These are phyloP conservation scores for Baorangia bicolor DNA, from an alignment of 768 basidiomycete genomes.

Conservation along the genomic window DNA sequence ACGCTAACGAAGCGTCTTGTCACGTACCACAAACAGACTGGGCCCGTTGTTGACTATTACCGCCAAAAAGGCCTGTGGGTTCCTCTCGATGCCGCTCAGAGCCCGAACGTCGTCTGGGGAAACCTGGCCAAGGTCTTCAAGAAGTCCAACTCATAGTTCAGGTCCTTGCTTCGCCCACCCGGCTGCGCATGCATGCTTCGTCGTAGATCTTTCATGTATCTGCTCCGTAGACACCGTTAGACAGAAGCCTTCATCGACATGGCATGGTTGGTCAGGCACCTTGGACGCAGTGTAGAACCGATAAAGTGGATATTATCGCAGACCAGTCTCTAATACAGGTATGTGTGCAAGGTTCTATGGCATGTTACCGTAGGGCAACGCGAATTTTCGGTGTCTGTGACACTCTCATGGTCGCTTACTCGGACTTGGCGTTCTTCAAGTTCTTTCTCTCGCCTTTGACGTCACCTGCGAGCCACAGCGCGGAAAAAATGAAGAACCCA, in stretches of 20 bases:
- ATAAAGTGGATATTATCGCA: conserved; percentile 6
- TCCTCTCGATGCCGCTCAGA: conserved; percentile 91
- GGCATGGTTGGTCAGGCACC: neutral
- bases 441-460: conserved; percentile 60
- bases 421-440: conserved; percentile 34
- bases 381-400: conserved; percentile 4
- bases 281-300: neutral
- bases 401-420: conserved; percentile 16
- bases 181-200: neutral
- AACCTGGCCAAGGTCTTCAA: conserved; percentile 66
- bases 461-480: conserved; percentile 85
- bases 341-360: conserved; percentile 17
- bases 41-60: conserved; percentile 96
- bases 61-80: conserved; percentile 87
- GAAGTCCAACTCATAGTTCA: conserved; percentile 20
- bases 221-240: conserved; percentile 18
- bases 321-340: conserved; percentile 19
- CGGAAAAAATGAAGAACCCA: conserved; percentile 83
- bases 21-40: conserved; percentile 93
- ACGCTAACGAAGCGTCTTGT: conserved; percentile 85
- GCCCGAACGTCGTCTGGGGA: conserved; percentile 91
- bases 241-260: conserved; percentile 8
- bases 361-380: conserved; percentile 2
- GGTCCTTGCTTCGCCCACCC: neutral
- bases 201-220: conserved; percentile 29